Conservation (phyloP, 2,329 filamentous ascomycete species). For the Aspergillus sp. region DNA sequence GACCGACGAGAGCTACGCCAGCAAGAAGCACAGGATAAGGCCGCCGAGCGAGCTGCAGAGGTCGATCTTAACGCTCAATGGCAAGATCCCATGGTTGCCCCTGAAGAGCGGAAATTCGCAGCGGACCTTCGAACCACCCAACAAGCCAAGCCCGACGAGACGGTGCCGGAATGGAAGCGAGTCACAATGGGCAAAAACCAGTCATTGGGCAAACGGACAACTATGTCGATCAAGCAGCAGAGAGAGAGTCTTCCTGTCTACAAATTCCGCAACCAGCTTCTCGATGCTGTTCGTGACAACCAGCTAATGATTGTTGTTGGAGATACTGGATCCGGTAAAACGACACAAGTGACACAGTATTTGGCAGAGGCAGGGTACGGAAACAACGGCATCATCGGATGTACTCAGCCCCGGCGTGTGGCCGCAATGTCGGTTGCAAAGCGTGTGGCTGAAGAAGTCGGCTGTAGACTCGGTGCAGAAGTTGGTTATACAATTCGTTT, state of each 20-base stretch:
- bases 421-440: conserved; percentile 97
- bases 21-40: conserved; percentile 78
- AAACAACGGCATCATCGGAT: conserved; percentile 85
- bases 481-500: conserved; percentile 98
- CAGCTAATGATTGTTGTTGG: conserved; percentile 95
- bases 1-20: conserved; percentile 86
- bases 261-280: conserved; percentile 81
- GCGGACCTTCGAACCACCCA: conserved; percentile 74
- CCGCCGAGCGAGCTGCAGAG: conserved; percentile 70
- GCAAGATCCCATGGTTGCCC: conserved; percentile 93
- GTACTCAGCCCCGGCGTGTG: conserved; percentile 94
- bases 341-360: conserved; percentile 93
- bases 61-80: conserved; percentile 87
- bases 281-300: conserved; percentile 82
- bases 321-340: conserved; percentile 96
- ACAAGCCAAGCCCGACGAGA: conserved; percentile 59
- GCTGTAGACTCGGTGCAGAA: conserved; percentile 83
- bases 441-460: conserved; percentile 93
- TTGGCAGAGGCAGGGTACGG: conserved; percentile 89
- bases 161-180: conserved; percentile 89
- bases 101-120: conserved; percentile 84
- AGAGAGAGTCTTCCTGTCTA: conserved; percentile 85
- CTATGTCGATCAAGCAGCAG: conserved; percentile 92
- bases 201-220: conserved; percentile 80
- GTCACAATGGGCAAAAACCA: conserved; percentile 77